Conservation (phyloP, 2,329 filamentous ascomycete genomes). For the Fusarium clavum region DNA sequence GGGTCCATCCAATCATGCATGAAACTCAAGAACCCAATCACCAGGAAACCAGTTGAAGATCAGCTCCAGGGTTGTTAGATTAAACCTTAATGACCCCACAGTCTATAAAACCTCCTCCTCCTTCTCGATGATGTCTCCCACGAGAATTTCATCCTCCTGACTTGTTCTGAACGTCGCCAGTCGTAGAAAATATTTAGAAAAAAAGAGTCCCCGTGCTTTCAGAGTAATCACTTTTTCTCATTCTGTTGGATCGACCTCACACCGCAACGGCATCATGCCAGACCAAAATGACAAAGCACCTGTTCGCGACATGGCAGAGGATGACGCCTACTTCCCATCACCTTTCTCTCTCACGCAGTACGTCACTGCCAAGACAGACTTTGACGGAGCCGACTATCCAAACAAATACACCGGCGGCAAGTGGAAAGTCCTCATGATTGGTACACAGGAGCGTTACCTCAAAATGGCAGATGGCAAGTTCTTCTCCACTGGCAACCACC, state of each 20-base stretch:
- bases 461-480: conserved; percentile 17
- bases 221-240: no score
- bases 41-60: no score
- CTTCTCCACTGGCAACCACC: conserved; percentile 4
- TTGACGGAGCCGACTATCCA: conserved; percentile 8
- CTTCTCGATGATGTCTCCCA: no score
- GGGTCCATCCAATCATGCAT: no score
- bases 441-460: conserved; percentile 7
- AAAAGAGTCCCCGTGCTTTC: rapidly evolving
- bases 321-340: conserved; percentile 14
- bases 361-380: conserved; percentile 2
- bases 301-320: conserved; percentile 1
- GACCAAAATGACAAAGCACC: conserved; percentile 1
- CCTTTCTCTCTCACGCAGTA: conserved; percentile 5
- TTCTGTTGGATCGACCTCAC: no score
- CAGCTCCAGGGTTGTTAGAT: no score
- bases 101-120: no score
- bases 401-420: conserved; percentile 10
- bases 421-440: conserved; percentile 11
- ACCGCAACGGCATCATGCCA: not conserved
- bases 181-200: no score
- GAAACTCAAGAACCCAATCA: no score
- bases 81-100: no score
- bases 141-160: no score
- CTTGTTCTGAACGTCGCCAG: no score